These are phyloP conservation scores for Fusarium xyrophilum DNA, from an alignment of 2,329 filamentous ascomycete genomes.

Conservation along the genomic window DNA sequence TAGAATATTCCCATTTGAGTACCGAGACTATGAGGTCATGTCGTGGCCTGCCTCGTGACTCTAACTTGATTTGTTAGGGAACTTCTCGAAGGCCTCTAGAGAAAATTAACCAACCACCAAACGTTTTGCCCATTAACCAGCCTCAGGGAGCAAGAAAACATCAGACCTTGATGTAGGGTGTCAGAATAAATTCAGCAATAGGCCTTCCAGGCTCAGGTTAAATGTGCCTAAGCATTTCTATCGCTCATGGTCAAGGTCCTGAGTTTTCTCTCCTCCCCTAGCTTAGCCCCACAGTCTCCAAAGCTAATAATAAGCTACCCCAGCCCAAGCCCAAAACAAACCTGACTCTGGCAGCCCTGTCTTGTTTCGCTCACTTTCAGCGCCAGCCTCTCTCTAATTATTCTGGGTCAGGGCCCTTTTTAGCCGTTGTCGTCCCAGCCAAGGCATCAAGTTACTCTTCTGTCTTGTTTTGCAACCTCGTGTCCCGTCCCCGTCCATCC, in stretches of 20 bases:
- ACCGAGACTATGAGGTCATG: conserved; percentile 35
- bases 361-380: conserved; percentile 6
- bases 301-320: background rate
- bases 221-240: too few relatives aligned
- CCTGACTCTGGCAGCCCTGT: conserved; percentile 12
- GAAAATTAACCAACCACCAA: conserved; percentile 16
- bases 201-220: accelerated
- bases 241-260: accelerated
- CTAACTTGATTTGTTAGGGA: background rate
- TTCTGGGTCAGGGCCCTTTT: conserved; percentile 11
- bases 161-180: background rate
- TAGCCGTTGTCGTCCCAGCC: conserved; percentile 24
- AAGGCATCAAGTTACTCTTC: conserved; percentile 3
- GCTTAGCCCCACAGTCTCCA: background rate
- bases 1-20: background rate
- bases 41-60: conserved; percentile 35
- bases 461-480: conserved; percentile 13
- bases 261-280: background rate
- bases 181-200: accelerated
- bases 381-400: conserved; percentile 17
- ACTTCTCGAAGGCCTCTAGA: conserved; percentile 22
- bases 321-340: conserved; percentile 10
- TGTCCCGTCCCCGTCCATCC: background rate
- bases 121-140: background rate
- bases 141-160: background rate